These are phyloP conservation scores for Xylariaceae sp. DNA, from an alignment of 2,329 filamentous ascomycete genomes.

Conservation along the genomic window DNA sequence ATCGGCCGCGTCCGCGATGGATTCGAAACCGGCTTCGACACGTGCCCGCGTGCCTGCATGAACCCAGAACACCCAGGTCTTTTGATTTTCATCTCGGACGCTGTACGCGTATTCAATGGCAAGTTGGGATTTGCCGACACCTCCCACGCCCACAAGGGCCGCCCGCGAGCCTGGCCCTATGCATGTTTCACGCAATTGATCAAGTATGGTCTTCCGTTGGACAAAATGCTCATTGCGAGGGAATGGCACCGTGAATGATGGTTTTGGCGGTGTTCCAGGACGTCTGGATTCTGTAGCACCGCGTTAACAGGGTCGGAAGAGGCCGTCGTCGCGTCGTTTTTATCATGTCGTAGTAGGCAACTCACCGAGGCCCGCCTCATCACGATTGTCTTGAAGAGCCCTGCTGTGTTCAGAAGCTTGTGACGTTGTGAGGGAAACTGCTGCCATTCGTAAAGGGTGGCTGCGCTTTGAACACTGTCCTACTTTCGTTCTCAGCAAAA, in stretches of 20 bases:
- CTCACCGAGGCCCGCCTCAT: no score
- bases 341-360: background rate
- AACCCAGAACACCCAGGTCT: constrained; percentile 35
- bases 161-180: constrained; percentile 8
- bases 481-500: no score
- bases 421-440: no score
- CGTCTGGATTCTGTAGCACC: background rate
- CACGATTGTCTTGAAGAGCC: no score
- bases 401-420: no score
- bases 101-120: constrained; percentile 22
- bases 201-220: constrained; percentile 11
- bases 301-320: background rate
- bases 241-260: constrained; percentile 12
- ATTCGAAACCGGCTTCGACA: constrained; percentile 33
- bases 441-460: no score
- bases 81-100: constrained; percentile 7
- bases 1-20: constrained; percentile 32
- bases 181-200: constrained; percentile 10
- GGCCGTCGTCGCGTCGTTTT: background rate
- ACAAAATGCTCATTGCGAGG: constrained; percentile 13
- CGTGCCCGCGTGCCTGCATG: constrained; percentile 32
- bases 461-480: no score
- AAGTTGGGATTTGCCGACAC: constrained; percentile 22
- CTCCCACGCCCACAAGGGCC: constrained; percentile 20
- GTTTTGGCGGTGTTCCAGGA: constrained; percentile 9